These are phyloP conservation scores for Dorcoceras hygrometricum DNA, from an alignment of 257 asterid genomes.

Conservation along the genomic window DNA sequence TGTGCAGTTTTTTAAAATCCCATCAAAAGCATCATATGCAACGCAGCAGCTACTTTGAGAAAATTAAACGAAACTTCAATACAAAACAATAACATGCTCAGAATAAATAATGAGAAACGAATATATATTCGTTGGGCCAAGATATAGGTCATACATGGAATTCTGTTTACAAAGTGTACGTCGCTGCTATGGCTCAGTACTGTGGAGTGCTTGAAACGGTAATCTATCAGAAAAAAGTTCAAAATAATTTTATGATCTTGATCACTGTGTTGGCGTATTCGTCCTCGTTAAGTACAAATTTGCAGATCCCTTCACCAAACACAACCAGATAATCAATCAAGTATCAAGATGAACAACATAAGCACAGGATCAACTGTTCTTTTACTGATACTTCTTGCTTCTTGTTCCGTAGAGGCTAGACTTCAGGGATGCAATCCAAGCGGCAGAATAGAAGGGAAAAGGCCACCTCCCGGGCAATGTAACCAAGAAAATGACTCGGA, in stretches of 20 bases:
- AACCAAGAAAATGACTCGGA: conserved; percentile 38
- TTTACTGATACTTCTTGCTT: conserved; percentile 22
- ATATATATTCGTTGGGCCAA: neutral
- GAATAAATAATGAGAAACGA: neutral
- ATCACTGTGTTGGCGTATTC: neutral
- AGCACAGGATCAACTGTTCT: conserved; percentile 13
- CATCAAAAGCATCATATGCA: neutral
- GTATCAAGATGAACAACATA: conserved; percentile 18
- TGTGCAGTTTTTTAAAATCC: neutral
- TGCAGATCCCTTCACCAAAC: neutral
- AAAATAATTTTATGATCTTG: neutral
- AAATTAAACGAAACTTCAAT: too few species aligned
- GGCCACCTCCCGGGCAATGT: conserved; percentile 44
- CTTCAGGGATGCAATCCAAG: conserved; percentile 36
- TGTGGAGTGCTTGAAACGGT: neutral
- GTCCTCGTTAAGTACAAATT: neutral
- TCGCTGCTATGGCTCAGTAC: neutral
- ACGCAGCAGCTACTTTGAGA: neutral
- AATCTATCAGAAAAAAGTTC: neutral
- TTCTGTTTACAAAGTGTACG: too few species aligned
- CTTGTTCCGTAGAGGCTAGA: conserved; percentile 17
- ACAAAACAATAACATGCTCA: neutral
- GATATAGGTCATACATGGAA: neutral
- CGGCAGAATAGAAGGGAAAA: conserved; percentile 33
- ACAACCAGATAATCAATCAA: neutral